These are phyloP conservation scores for Populus hybrid DNA, from an alignment of 441 rosid species.

Conservation along the genomic window DNA sequence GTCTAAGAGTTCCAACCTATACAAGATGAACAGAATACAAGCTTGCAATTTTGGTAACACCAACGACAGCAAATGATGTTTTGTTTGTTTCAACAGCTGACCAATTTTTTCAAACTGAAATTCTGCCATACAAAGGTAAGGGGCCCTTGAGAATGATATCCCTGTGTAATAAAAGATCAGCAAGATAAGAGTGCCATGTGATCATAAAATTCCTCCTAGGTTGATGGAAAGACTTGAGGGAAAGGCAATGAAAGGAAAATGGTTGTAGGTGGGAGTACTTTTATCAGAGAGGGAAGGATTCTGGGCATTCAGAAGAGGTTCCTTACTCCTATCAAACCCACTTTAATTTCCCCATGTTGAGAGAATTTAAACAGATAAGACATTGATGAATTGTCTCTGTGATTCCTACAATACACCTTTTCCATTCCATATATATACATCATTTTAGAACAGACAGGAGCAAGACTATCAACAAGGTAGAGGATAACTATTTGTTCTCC, in stretches of 20 bases:
- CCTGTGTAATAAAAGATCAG: background rate
- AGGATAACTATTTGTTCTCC: background rate
- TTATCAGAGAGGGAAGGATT: background rate
- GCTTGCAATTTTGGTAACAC: background rate
- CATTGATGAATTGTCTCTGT: background rate
- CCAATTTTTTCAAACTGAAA: background rate
- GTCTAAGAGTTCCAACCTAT: background rate
- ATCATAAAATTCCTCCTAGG: background rate
- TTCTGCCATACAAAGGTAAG: background rate
- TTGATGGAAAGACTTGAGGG: background rate
- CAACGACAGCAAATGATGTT: background rate
- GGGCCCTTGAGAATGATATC: background rate
- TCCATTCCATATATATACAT: background rate
- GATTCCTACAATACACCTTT: background rate
- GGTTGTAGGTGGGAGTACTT: background rate
- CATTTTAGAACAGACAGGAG: background rate
- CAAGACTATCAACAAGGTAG: background rate
- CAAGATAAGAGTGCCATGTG: background rate
- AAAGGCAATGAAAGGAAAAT: background rate
- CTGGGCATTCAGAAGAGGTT: background rate
- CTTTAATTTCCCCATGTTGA: background rate
- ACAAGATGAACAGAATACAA: background rate
- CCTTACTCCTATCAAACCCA: background rate
- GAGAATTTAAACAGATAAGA: background rate
- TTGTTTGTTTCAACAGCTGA: background rate